Percentiles rank a stretch among this genome's conserved stretches.
phyloP scores from a whole-genome alignment of 495 filamentous ascomycete species.

The Penicillium macrosclerotiorum region DNA sequence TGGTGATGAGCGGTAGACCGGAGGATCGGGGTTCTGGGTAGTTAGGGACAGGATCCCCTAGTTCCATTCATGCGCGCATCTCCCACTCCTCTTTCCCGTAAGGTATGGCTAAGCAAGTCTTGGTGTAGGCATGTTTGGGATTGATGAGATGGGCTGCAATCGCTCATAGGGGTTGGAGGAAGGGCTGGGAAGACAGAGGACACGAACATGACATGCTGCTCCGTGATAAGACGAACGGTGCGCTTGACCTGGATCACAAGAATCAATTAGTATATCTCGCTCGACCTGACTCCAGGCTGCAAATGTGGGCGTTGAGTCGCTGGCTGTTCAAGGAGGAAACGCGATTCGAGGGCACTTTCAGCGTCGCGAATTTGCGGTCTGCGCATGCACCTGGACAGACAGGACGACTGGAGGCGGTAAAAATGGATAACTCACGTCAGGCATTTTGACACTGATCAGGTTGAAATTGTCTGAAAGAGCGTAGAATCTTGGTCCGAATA shows the following conservation, averaged over 20 bases:
- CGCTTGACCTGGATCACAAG: slow-evolving; percentile 65
- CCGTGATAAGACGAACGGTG: slow-evolving; percentile 85
- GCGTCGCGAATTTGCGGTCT: not conserved
- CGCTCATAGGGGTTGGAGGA: not conserved
- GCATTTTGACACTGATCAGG: slow-evolving; percentile 33
- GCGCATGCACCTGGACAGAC: not conserved
- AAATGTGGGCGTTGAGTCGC: too few relatives aligned
- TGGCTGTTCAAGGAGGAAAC: not conserved
- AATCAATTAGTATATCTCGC: not conserved
- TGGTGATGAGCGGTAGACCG: slow-evolving; percentile 2
- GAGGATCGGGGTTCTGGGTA: not conserved
- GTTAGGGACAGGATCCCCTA: too few relatives aligned
- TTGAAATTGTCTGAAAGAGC: not conserved
- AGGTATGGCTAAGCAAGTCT: slow-evolving; percentile 9
- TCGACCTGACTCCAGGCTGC: too few relatives aligned
- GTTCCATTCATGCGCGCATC: too few relatives aligned
- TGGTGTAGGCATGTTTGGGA: not conserved
- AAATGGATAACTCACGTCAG: slow-evolving; percentile 38
- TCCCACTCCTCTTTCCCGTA: too few relatives aligned
- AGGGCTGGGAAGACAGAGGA: slow-evolving; percentile 8
- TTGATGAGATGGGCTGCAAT: slow-evolving; percentile 11
- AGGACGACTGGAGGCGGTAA: not conserved
- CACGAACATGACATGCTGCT: slow-evolving; percentile 83
- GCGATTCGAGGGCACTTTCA: not conserved
- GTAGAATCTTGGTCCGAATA: not conserved